Percentiles rank a stretch among this genome's conserved stretches.
Evolutionary conservation across 768 basidiomycete genomes (phyloP).

Genomic region (Rubroboletus pulcherrimus): DNA sequence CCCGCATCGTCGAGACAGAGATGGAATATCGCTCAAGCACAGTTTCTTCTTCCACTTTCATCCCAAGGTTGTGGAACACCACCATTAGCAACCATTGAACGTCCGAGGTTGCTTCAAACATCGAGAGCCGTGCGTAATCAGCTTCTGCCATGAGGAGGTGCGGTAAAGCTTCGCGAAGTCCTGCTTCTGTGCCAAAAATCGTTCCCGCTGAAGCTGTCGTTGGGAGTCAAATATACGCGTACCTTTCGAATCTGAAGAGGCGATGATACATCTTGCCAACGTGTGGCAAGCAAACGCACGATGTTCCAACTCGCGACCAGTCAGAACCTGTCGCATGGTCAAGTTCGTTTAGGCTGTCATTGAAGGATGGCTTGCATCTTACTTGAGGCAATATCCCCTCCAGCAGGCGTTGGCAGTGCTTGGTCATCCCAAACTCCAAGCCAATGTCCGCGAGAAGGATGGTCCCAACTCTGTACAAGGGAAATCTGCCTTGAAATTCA

Average conservation of each 20-base stretch:
- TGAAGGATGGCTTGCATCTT: constrained; percentile 11
- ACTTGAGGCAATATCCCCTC: constrained; percentile 85
- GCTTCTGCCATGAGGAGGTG: constrained; percentile 61
- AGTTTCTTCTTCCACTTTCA: constrained; percentile 51
- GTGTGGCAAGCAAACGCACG: constrained; percentile 73
- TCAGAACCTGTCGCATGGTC: constrained; percentile 50
- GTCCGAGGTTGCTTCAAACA: constrained; percentile 57
- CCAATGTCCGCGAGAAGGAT: constrained; percentile 75
- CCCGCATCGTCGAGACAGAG: constrained; percentile 40
- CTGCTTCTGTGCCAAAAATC: constrained; percentile 24
- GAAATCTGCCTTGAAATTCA: constrained; percentile 69
- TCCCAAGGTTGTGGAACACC: constrained; percentile 66
- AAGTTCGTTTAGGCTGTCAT: background rate
- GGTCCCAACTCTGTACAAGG: constrained; percentile 63
- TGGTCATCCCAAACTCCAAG: constrained; percentile 73
- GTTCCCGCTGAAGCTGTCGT: constrained; percentile 14
- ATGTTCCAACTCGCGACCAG: constrained; percentile 70
- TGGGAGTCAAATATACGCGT: constrained; percentile 13
- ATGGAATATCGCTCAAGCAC: constrained; percentile 46
- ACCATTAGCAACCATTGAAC: constrained; percentile 71
- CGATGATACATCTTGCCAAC: constrained; percentile 71
- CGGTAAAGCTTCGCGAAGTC: constrained; percentile 52
- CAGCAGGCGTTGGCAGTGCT: constrained; percentile 57
- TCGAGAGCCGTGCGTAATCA: constrained; percentile 60
- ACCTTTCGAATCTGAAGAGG: constrained; percentile 48